Evolutionary conservation across 768 basidiomycete genomes (phyloP), one percentile per base, ranked within the genome.

Genomic region (Favolaschia claudopus): DNA sequence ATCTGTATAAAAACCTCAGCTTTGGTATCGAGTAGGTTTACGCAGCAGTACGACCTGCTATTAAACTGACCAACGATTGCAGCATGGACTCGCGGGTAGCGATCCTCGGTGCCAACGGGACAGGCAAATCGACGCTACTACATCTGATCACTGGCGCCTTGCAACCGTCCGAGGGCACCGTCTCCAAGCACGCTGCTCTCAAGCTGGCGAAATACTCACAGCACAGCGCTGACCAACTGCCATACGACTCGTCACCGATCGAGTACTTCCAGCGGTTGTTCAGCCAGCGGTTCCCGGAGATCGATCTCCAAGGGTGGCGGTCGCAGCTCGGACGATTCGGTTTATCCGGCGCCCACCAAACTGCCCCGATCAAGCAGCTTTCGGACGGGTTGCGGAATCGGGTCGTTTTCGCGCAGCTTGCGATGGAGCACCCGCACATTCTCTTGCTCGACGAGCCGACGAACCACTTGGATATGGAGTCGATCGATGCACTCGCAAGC

Each of bases 121-220:
- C 95, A 22, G 95, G 95, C 58, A 97, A 97, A 72, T 95, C 93
- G 43, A 96, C 94, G 13, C 85, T 96, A 43, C 85, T 96, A 43
- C 86, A 96, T 79, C 85, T 97, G 48, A 92, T 99, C 77, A 99
- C 91, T 20, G 82, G 91, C 55, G 82, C 71, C 10, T 83, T 96
- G 34, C 89, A 91, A 55, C 95, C 96, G 1, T 77, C 77, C 63
- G 85, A 91, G 72, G 97, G 97, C 47, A 94, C 93, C 34, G 73
- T 99, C 66, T 92, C 91, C 46, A 93, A 93, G 69, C 97, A 99
- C 74, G 80, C 89, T 38, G 83, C 82, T 19, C 85, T 99, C 67
- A 99, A 99, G 76, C 87, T 99, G 57, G 93, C 95, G 65, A 99
- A 99, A 76, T 99, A 99, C 82, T 95, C 92, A 5, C 97, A 99